Base-by-base conservation (phyloP, 768 basidiomycete species). In the Termitomyces sp. region DNA sequence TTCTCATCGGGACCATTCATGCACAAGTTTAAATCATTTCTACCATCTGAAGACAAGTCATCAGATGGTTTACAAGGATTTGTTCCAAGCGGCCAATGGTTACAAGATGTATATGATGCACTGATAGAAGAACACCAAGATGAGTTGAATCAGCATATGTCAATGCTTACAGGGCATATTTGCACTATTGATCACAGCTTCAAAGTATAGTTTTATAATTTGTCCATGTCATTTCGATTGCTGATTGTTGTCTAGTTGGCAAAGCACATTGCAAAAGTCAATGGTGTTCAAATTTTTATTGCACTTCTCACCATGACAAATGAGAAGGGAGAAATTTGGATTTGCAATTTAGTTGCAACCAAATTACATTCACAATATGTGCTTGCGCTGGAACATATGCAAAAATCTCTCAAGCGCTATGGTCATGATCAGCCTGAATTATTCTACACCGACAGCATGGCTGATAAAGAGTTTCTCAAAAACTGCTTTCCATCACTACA, bases 341-440 rank as follows among this genome's bases (percentile, higher is more conserved):
- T 62, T 2, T 63, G 59, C 14, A 63, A 58, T 16, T 58, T 73
- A 5, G 65, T 65, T 3, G 61, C 70, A 1, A 73, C 71, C 0
- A 76, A 72, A 58, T 60, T 69, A 0, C 73, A 75, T 47, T 57
- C 63, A 0, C 68, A 74, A 33, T 71, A 64, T 44, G 67, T 67
- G 26, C 56, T 63, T 0, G 68, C 69, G 0, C 61, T 75, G 0
- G 42, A 14, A 8, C 36, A 48, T 5, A 69, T 74, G 43, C 55
- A 53, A 0, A 51, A 64, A 4, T 72, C 69, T 2, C 66, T 75
- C 0, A 16, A 57, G 0, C 57, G 6, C 13, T 73, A 68, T 62
- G 68, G 72, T 2, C 70, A 69, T 36, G 18, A 44, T 1, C 59
- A 68, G 28, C 64, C 67, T 33, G 0, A 28, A 1, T 14, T 68